Conservation (phyloP, 164 flowering plant species). For the Umbilicus rupestris region DNA sequence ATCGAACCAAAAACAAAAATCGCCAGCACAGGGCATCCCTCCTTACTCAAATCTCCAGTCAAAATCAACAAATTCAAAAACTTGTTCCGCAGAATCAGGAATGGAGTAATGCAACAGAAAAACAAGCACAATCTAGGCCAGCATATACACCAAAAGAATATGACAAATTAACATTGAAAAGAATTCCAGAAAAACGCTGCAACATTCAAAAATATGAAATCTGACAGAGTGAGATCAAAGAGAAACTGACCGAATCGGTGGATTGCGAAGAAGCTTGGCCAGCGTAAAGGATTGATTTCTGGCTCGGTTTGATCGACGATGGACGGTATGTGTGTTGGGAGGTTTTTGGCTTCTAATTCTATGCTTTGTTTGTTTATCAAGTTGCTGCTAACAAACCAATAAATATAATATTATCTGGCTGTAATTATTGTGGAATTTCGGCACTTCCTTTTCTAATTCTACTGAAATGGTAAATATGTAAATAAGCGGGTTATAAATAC, state of each 20-base stretch:
- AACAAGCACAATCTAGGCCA: neutral
- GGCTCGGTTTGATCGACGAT: neutral
- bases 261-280: neutral
- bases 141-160: neutral
- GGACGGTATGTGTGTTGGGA: neutral
- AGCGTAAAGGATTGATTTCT: neutral
- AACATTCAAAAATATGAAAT: neutral
- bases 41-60: no score
- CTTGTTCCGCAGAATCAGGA: neutral
- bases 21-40: no score
- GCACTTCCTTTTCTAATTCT: neutral
- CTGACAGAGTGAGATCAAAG: neutral
- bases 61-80: no score
- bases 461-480: neutral
- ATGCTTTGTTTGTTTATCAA: conserved; percentile 2
- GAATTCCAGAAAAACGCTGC: neutral
- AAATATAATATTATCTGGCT: neutral
- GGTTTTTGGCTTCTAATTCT: neutral
- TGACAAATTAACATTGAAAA: neutral
- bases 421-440: neutral
- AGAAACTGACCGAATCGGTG: neutral
- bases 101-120: neutral
- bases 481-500: no score
- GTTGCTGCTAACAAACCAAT: conserved; percentile 7
- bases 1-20: no score